These are phyloP conservation scores for Citrus reticulata DNA, from an alignment of 345 rosid species.

Conservation along the genomic window DNA sequence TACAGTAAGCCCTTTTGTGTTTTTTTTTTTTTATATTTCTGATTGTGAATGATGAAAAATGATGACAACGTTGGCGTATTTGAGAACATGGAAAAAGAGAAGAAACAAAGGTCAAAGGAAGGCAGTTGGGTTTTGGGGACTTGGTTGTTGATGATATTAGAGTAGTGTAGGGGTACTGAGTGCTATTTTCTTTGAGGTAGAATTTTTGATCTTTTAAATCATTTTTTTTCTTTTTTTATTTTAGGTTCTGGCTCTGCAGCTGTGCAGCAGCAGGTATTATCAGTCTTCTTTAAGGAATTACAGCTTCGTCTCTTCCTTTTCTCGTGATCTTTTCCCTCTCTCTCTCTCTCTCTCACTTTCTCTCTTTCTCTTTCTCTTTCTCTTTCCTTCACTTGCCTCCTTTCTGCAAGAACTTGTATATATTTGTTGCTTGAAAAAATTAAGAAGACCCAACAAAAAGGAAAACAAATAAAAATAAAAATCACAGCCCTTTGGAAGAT, in stretches of 20 bases:
- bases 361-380: background rate
- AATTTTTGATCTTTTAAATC: background rate
- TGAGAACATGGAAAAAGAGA: constrained; percentile 8
- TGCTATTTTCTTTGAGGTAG: constrained; percentile 9
- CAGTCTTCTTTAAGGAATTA: constrained; percentile 42
- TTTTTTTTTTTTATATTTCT: background rate
- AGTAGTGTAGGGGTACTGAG: constrained; percentile 34
- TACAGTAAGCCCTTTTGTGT: background rate
- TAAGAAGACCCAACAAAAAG: background rate
- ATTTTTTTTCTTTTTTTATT: background rate
- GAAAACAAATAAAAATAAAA: too few species aligned
- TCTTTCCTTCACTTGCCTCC: too few species aligned
- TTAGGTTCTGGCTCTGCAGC: constrained; percentile 3
- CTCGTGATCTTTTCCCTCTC: constrained; percentile 33
- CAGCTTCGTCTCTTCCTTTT: constrained; percentile 43
- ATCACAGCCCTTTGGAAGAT: constrained; percentile 9
- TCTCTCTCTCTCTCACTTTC: background rate
- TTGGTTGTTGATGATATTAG: background rate
- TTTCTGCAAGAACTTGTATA: background rate
- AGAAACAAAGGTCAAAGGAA: constrained; percentile 66
- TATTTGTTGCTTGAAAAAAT: constrained; percentile 6
- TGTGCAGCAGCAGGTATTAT: constrained; percentile 22
- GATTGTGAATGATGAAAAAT: constrained; percentile 12
- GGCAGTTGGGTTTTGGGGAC: constrained; percentile 41
- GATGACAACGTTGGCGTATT: constrained; percentile 43